Evolutionary conservation across 2,329 filamentous ascomycete species (phyloP).

Genomic region (Trichoderma sp.): DNA sequence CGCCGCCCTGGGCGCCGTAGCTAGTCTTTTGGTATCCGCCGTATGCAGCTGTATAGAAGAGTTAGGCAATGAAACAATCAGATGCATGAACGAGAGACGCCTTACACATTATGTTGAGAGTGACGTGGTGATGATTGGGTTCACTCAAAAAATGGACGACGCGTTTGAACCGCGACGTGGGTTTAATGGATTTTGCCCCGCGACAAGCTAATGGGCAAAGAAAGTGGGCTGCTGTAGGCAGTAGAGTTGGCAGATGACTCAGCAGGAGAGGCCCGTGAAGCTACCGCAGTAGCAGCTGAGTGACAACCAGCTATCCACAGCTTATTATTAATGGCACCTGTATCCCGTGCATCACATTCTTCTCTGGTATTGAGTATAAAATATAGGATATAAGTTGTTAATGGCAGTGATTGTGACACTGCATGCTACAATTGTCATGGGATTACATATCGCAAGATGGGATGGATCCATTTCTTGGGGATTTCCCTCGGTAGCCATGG

Average conservation of each 20-base stretch:
- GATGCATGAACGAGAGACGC: not conserved
- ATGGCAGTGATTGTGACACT: not conserved
- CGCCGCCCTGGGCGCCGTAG: slow-evolving; percentile 58
- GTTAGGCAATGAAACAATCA: not conserved
- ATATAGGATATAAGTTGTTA: not conserved
- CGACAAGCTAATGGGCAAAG: slow-evolving; percentile 18
- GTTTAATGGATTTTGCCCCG: slow-evolving; percentile 37
- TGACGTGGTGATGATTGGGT: slow-evolving; percentile 20
- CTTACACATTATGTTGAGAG: slow-evolving; percentile 39
- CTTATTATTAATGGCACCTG: not conserved
- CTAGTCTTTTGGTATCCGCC: slow-evolving; percentile 47
- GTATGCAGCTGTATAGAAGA: slow-evolving; percentile 48
- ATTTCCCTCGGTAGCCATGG: not conserved
- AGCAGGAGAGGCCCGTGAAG: not conserved
- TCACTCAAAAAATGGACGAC: slow-evolving; percentile 29
- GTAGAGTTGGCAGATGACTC: not conserved
- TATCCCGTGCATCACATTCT: not conserved
- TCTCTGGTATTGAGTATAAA: not conserved
- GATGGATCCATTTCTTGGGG: not conserved
- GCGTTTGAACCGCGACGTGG: slow-evolving; percentile 36
- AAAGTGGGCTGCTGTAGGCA: not conserved
- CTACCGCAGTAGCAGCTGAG: not conserved
- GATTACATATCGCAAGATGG: not conserved
- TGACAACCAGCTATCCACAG: not conserved
- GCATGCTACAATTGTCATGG: not conserved